Percentiles rank a stretch among this genome's conserved stretches.
These are phyloP conservation scores for Linum lewisii DNA, from an alignment of 345 rosid genomes.

Conservation along the genomic window DNA sequence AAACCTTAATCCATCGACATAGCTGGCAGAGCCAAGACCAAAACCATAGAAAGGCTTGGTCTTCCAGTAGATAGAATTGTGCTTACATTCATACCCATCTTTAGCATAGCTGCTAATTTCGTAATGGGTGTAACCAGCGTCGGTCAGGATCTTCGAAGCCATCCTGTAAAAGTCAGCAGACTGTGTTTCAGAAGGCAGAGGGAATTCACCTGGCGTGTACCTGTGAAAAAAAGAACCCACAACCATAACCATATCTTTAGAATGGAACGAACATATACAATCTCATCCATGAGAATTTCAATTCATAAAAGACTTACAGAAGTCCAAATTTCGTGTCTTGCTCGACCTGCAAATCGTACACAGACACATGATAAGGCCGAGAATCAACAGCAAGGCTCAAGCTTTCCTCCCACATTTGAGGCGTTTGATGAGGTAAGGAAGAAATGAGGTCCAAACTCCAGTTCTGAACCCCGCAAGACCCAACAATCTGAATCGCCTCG, in stretches of 20 bases:
- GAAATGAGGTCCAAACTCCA: slow-evolving; percentile 97
- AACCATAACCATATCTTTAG: neutral
- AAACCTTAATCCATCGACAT: slow-evolving; percentile 63
- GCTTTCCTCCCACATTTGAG: slow-evolving; percentile 81
- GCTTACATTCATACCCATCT: slow-evolving; percentile 65
- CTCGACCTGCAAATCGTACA: slow-evolving; percentile 96
- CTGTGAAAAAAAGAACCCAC: slow-evolving; percentile 27
- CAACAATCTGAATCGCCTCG: slow-evolving; percentile 63
- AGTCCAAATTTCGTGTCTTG: slow-evolving; percentile 78
- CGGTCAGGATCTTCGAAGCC: slow-evolving; percentile 57
- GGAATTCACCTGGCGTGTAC: slow-evolving; percentile 80
- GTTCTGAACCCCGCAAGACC: slow-evolving; percentile 54
- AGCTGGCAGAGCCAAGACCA: slow-evolving; percentile 95
- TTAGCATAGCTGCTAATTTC: slow-evolving; percentile 75
- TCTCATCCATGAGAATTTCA: slow-evolving; percentile 1
- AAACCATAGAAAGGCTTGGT: slow-evolving; percentile 73
- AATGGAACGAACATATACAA: neutral
- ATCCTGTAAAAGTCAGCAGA: slow-evolving; percentile 73
- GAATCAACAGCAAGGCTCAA: slow-evolving; percentile 50
- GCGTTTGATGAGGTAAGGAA: slow-evolving; percentile 78
- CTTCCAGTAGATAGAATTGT: slow-evolving; percentile 82
- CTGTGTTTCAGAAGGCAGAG: slow-evolving; percentile 72
- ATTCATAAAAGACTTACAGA: slow-evolving; percentile 38
- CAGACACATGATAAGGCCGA: slow-evolving; percentile 64
- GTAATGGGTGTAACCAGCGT: slow-evolving; percentile 65